Percentiles rank a stretch among this genome's conserved stretches.
These are phyloP conservation scores for Crithidia bombi DNA, from an alignment of 208 protist genomes.

Conservation along the genomic window DNA sequence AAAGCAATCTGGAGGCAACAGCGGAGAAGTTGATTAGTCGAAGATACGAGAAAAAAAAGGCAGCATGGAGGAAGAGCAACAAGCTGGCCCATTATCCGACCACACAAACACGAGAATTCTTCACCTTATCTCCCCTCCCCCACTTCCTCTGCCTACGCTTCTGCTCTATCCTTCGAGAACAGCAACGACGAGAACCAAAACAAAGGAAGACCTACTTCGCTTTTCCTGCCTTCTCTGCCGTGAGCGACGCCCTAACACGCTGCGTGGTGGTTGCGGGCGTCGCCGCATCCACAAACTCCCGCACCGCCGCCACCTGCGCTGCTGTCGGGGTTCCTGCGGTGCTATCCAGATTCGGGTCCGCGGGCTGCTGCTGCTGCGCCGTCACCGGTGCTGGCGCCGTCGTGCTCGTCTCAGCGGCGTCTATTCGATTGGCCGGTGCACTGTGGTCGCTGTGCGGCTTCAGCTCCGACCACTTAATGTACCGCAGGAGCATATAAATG, in stretches of 20 bases:
- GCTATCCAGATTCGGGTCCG: slow-evolving; percentile 5
- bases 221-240: background rate
- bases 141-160: no score
- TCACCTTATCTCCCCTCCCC: no score
- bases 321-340: background rate
- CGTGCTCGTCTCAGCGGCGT: background rate
- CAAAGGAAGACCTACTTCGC: background rate
- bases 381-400: background rate
- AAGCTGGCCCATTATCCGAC: no score
- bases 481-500: slow-evolving; percentile 65
- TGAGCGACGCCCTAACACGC: background rate
- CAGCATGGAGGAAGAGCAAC: no score
- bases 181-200: no score
- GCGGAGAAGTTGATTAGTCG: no score
- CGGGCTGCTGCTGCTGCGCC: background rate
- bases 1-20: no score
- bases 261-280: slow-evolving; percentile 6
- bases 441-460: slow-evolving; percentile 53
- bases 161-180: background rate
- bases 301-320: slow-evolving; percentile 23
- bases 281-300: slow-evolving; percentile 11
- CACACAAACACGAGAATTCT: no score
- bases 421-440: no score
- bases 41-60: no score
- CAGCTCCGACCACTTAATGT: slow-evolving; percentile 80